phyloP scores from a whole-genome alignment of 495 filamentous ascomycete genomes.

The Oidiodendron maius region DNA sequence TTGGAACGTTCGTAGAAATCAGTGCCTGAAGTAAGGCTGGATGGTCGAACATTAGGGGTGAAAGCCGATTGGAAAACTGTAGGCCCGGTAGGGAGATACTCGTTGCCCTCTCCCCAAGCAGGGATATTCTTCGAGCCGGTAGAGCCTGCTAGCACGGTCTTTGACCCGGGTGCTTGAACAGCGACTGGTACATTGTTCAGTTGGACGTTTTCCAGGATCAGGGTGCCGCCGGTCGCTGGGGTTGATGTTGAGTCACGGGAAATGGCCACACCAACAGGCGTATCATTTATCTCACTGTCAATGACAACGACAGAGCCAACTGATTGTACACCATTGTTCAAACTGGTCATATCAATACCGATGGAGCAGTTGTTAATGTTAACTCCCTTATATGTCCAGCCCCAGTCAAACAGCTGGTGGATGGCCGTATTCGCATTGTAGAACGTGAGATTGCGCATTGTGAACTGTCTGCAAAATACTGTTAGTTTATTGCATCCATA shows the following conservation, averaged over 20 bases:
- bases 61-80: conserved; percentile 2
- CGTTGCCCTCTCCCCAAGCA: conserved; percentile 40
- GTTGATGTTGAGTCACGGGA: conserved; percentile 41
- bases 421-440: conserved; percentile 12
- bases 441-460: conserved; percentile 6
- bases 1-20: conserved; percentile 33
- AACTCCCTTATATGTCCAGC: conserved; percentile 38
- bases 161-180: conserved; percentile 45
- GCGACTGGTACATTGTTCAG: conserved; percentile 38
- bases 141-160: conserved; percentile 53
- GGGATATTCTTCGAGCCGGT: conserved; percentile 51
- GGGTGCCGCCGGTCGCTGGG: conserved; percentile 43
- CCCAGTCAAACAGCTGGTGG: conserved; percentile 27
- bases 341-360: conserved; percentile 55
- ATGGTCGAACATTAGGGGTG: conserved; percentile 32
- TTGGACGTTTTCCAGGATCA: conserved; percentile 62
- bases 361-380: conserved; percentile 54
- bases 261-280: conserved; percentile 32
- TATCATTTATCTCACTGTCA: conserved; percentile 52
- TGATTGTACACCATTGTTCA: conserved; percentile 36
- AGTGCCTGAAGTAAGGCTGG: conserved; percentile 25
- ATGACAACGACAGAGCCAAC: conserved; percentile 60
- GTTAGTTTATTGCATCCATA: too few relatives aligned
- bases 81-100: not conserved
- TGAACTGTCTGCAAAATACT: too few relatives aligned